A percentile compares a stretch with the other conserved stretches of the same genome.
Evolutionary conservation across 2,329 filamentous ascomycete species (phyloP).

Genomic region (Canariomyces notabilis): DNA sequence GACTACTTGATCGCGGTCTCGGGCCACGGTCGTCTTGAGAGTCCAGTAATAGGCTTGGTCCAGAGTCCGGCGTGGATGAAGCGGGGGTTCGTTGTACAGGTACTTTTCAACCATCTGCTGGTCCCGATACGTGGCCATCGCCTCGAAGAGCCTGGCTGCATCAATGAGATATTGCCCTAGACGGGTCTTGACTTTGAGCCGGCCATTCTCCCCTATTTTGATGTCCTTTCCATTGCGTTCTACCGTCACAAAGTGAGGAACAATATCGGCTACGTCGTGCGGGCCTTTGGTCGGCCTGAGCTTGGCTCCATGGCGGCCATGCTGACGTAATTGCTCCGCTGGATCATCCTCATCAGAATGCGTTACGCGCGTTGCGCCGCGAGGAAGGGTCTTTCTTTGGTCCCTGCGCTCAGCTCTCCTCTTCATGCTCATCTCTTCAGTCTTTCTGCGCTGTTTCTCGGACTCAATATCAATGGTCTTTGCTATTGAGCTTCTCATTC

Average conservation of each 20-base stretch:
- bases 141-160: slow-evolving; percentile 31
- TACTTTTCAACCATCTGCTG: slow-evolving; percentile 31
- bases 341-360: too few species aligned
- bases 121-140: slow-evolving; percentile 33
- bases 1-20: slow-evolving; percentile 40
- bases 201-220: too few species aligned
- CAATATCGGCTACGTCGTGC: too few species aligned
- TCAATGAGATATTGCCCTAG: slow-evolving; percentile 31
- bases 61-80: slow-evolving; percentile 40
- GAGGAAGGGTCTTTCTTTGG: too few species aligned
- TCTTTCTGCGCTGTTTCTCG: not conserved
- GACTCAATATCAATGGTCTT: slow-evolving; percentile 24
- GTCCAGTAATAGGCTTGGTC: slow-evolving; percentile 38
- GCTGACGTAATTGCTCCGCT: too few species aligned
- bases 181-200: not conserved
- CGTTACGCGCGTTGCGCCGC: too few species aligned
- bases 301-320: too few species aligned
- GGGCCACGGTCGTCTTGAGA: slow-evolving; percentile 27
- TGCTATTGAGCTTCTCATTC: slow-evolving; percentile 27
- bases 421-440: not conserved
- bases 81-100: slow-evolving; percentile 30
- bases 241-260: too few species aligned
- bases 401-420: too few species aligned
- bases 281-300: too few species aligned
- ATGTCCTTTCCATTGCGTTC: too few species aligned